Percentiles rank a stretch among this genome's conserved stretches.
Conservation (phyloP, 768 basidiomycete species). For the Lentinula lateritia region DNA sequence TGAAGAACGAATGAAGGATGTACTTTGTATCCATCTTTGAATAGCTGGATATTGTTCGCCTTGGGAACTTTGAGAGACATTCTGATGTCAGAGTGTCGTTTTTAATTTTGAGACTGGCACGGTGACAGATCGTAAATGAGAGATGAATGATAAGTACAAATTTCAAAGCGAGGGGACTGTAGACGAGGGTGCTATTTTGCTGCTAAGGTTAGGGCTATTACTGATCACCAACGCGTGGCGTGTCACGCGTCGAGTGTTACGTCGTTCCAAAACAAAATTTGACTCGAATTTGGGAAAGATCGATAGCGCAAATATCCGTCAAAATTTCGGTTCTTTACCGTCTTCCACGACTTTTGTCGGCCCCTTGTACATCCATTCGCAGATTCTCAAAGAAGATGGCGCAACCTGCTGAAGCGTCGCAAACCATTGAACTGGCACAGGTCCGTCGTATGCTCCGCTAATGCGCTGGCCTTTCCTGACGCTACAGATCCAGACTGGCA, state of each 20-base stretch:
- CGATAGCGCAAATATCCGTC: background rate
- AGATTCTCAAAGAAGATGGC: background rate
- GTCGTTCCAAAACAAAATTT: background rate
- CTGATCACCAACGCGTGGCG: background rate
- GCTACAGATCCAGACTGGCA: constrained; percentile 66
- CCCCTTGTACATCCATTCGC: background rate
- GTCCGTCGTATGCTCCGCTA: constrained; percentile 22
- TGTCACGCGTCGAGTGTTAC: background rate
- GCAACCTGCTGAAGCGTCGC: constrained; percentile 21
- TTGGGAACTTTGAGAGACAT: constrained; percentile 97
- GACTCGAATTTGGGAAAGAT: background rate
- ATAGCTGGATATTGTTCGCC: constrained; percentile 80
- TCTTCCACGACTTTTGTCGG: constrained; percentile 1
- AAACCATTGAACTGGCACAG: constrained; percentile 63
- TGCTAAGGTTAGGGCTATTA: background rate
- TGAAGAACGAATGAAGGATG: constrained; percentile 8
- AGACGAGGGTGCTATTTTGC: too few species aligned
- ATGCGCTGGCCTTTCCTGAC: constrained; percentile 7
- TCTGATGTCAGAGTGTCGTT: background rate
- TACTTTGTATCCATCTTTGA: constrained; percentile 98
- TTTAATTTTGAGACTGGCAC: background rate
- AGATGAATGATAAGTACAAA: background rate
- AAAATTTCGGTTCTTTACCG: constrained; percentile 2
- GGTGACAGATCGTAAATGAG: background rate
- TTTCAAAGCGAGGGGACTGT: too few species aligned